Percentiles rank a stretch among this genome's conserved stretches.
Conservation (phyloP, 148 eudicot genomes). For the Cornus suecica region DNA sequence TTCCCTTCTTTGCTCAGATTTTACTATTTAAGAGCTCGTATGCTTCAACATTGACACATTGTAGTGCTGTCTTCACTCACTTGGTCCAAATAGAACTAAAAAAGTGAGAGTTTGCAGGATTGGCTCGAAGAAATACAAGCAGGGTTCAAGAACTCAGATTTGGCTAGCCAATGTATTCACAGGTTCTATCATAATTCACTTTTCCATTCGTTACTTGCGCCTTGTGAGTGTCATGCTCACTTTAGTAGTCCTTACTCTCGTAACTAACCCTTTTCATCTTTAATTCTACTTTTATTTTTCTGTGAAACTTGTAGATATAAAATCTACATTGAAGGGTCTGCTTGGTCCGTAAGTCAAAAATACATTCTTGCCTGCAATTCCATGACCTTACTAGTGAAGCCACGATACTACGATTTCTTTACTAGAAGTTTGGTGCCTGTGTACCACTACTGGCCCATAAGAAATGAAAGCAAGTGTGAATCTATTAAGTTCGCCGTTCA, state of each 20-base stretch:
- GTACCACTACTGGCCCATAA: conserved; percentile 77
- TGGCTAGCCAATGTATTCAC: conserved; percentile 65
- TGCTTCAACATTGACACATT: no score
- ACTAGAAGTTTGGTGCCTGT: conserved; percentile 60
- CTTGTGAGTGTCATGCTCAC: background rate
- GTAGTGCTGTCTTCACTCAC: no score
- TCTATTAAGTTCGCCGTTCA: conserved; percentile 80
- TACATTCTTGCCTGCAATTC: conserved; percentile 85
- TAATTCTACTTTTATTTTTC: background rate
- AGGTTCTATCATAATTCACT: conserved; percentile 22
- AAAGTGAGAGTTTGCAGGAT: conserved; percentile 34
- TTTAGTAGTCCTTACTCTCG: no score
- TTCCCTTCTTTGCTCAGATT: no score
- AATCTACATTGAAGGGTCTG: conserved; percentile 77
- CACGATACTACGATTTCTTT: conserved; percentile 73
- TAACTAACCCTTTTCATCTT: no score
- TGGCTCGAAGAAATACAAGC: conserved; percentile 50
- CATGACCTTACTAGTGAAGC: conserved; percentile 47
- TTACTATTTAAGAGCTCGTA: no score
- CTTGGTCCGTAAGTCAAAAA: conserved; percentile 87
- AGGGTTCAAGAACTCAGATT: conserved; percentile 63
- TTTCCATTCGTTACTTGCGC: background rate
- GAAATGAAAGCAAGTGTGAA: conserved; percentile 55
- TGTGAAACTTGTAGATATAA: conserved; percentile 46
- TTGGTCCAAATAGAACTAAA: no score